Base-by-base conservation (phyloP, 1,139 yeast genomes). In the Magnusiomyces paraingens region DNA sequence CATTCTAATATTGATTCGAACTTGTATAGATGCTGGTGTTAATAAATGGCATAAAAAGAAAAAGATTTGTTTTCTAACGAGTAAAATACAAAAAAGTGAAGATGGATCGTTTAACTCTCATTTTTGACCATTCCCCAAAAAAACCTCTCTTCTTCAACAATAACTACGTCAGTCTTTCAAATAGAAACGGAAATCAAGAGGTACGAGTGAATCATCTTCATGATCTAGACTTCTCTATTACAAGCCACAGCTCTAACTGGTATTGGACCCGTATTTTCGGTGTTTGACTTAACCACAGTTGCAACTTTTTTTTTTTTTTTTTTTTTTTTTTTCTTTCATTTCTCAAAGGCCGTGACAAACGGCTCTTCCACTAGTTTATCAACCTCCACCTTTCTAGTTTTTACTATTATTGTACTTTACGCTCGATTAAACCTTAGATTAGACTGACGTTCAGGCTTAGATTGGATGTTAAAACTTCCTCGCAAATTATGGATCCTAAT, bases 371-470 rank as follows among this genome's bases (percentile, higher is more conserved):
- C 60, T 69, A 76, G 57, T 71, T 74, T 53, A 77, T 83, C 21
- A 26, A 72, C 79, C 48, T 70, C 74, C 52, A 71, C 80, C 14
- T 67, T 72, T 55, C 70, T 78, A 49, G 70, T 77, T 52, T 64
- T 81, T 68, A 71, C 83, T 3, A 72, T 76, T 58, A 67, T n/a
- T 81, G 47, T 83, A 83, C 67, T 83, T 77, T 68, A 80, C 87
- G 2, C 71, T 79, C 68, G 89, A 89, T 52, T 80, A 89, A 26
- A 74, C 84, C 65, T 75, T 84, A 62, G 90, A 90, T 69, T 81
- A 80, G 75, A 70, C 86, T 42, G 75, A 74, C 47, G 73, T 78
- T 51, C 70, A 69, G 42, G 78, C 77, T 43, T 83, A 82, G 62
- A 83, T 82, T 66, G 69, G 85, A 82, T 66, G 79, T 76, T 29